Conservation (phyloP, 306 rosid species). For the Quercus variabilis region DNA sequence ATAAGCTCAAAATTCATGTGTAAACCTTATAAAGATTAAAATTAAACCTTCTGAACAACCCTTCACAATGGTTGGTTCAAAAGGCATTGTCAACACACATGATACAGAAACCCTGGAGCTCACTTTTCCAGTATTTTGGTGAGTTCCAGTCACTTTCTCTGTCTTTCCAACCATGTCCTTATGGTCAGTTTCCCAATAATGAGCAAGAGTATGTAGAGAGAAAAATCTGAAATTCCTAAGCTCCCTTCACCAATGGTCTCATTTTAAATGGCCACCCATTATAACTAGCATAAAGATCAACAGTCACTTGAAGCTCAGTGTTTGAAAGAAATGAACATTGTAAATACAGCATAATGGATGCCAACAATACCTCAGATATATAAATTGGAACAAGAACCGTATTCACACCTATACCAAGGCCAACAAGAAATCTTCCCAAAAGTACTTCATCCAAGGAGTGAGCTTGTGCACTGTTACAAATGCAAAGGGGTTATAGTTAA, state of each 20-base stretch:
- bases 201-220: neutral
- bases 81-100: neutral
- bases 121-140: neutral
- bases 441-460: slow-evolving; percentile 70
- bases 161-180: neutral
- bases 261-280: neutral
- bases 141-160: neutral
- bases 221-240: neutral
- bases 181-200: neutral
- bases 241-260: neutral
- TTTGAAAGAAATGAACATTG: neutral
- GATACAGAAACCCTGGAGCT: neutral
- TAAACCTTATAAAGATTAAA: neutral
- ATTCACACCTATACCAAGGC: slow-evolving; percentile 89
- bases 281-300: neutral
- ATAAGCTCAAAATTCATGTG: neutral
- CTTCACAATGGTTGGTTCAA: neutral
- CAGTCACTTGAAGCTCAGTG: neutral
- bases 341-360: neutral
- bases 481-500: slow-evolving; percentile 14
- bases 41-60: neutral
- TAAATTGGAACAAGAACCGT: slow-evolving; percentile 87
- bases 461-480: slow-evolving; percentile 72
- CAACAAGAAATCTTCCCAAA: slow-evolving; percentile 93
- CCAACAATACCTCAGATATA: slow-evolving; percentile 69